phyloP scores from a whole-genome alignment of 768 basidiomycete genomes.

The Macrolepiota albuminosa region DNA sequence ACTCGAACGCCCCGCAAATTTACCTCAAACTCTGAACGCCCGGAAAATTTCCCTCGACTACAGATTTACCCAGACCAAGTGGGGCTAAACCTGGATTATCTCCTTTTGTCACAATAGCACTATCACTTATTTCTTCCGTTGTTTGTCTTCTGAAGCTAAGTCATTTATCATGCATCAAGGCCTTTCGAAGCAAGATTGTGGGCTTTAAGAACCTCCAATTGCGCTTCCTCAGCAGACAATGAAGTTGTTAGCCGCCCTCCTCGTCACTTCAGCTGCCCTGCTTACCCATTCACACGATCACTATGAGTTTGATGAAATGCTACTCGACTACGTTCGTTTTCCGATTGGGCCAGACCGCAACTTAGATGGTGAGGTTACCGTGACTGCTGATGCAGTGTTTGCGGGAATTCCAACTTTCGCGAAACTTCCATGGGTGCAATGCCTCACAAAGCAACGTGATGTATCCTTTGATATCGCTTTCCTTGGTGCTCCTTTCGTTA shows the following conservation, averaged over 20 bases:
- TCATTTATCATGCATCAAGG: not conserved
- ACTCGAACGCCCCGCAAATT: too few species aligned
- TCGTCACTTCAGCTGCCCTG: not conserved
- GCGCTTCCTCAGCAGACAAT: not conserved
- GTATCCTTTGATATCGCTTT: slow-evolving; percentile 75
- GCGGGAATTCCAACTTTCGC: slow-evolving; percentile 85
- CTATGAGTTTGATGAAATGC: slow-evolving; percentile 42
- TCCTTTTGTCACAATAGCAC: not conserved
- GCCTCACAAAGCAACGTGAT: slow-evolving; percentile 59
- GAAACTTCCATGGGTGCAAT: slow-evolving; percentile 79
- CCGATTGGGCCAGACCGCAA: slow-evolving; percentile 62
- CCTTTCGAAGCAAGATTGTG: not conserved
- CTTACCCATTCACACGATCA: not conserved
- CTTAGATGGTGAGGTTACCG: slow-evolving; percentile 51
- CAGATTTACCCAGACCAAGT: too few species aligned
- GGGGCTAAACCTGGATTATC: not conserved
- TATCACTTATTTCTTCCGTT: not conserved
- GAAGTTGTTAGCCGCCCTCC: not conserved
- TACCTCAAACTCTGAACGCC: too few species aligned
- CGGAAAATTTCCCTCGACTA: too few species aligned
- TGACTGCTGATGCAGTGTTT: slow-evolving; percentile 68
- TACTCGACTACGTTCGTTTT: slow-evolving; percentile 62
- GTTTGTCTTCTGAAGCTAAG: not conserved
- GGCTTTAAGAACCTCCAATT: not conserved
- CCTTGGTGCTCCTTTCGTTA: slow-evolving; percentile 73